Evolutionary conservation across 164 flowering plant genomes (phyloP).

Genomic region (Amborella trichopoda): DNA sequence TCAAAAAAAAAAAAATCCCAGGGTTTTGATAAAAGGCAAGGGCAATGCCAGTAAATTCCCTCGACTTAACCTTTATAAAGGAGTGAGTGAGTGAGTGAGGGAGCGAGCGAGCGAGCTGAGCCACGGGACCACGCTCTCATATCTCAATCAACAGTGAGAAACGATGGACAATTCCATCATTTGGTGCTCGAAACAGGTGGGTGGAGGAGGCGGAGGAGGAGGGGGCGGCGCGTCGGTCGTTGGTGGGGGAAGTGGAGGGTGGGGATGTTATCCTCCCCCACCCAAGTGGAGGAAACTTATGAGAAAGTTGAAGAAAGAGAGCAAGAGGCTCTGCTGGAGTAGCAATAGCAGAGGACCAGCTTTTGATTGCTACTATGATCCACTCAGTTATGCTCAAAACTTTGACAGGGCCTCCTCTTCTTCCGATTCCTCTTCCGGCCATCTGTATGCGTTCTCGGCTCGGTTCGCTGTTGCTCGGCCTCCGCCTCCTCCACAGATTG

Average conservation of each 20-base stretch:
- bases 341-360: conserved; percentile 6
- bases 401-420: conserved; percentile 27
- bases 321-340: conserved; percentile 13
- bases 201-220: neutral
- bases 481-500: conserved; percentile 10
- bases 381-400: conserved; percentile 50
- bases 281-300: conserved; percentile 19
- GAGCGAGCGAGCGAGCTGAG: too few relatives aligned
- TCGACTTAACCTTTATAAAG: too few relatives aligned
- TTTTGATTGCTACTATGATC: conserved; percentile 45
- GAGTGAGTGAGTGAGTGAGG: too few relatives aligned
- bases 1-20: too few relatives aligned
- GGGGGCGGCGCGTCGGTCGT: neutral
- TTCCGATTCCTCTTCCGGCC: conserved; percentile 24
- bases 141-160: neutral
- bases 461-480: conserved; percentile 24
- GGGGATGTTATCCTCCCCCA: neutral
- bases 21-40: too few relatives aligned
- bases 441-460: conserved; percentile 43
- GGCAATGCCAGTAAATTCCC: too few relatives aligned
- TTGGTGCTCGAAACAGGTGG: neutral
- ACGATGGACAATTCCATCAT: neutral
- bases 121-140: too few relatives aligned
- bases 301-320: conserved; percentile 33
- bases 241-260: neutral